These are phyloP conservation scores for Suillus subalutaceus DNA, from an alignment of 768 basidiomycete species.

Conservation along the genomic window DNA sequence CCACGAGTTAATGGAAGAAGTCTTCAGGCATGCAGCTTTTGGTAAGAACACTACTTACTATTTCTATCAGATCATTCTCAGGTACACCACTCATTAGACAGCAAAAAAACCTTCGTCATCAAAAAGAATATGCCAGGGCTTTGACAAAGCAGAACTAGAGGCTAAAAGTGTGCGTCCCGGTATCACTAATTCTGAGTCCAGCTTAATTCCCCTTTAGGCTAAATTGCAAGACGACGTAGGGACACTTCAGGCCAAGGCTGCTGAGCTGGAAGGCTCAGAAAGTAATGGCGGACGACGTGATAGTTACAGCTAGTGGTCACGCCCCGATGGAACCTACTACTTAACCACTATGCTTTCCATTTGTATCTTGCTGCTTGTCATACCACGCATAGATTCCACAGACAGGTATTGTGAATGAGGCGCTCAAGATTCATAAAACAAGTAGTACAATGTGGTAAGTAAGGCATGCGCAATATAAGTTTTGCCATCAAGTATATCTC, in stretches of 20 bases:
- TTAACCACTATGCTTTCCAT: conserved; percentile 11
- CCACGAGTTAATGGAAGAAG: conserved; percentile 83
- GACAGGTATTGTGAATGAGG: conserved; percentile 2
- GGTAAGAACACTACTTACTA: conserved; percentile 31
- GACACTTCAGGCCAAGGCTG: conserved; percentile 51
- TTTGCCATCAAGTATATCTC: conserved; percentile 2
- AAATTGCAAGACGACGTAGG: conserved; percentile 64
- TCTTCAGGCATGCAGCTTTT: conserved; percentile 75
- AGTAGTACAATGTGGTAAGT: conserved; percentile 15
- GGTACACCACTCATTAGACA: conserved; percentile 36
- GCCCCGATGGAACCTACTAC: conserved; percentile 32
- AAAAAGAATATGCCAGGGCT: conserved; percentile 58
- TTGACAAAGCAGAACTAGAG: conserved; percentile 59
- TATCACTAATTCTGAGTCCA: neutral
- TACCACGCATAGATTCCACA: neutral
- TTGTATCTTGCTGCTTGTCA: neutral
- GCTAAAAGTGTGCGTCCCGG: conserved; percentile 51
- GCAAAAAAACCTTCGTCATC: conserved; percentile 43
- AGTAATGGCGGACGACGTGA: conserved; percentile 29
- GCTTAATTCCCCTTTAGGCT: conserved; percentile 38
- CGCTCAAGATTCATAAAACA: conserved; percentile 5
- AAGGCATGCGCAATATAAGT: conserved; percentile 9
- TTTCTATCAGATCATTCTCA: conserved; percentile 15
- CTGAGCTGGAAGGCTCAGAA: conserved; percentile 42
- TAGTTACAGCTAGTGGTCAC: conserved; percentile 31